Evolutionary conservation across 148 eudicot genomes (phyloP).

Genomic region (Arbutus unedo): DNA sequence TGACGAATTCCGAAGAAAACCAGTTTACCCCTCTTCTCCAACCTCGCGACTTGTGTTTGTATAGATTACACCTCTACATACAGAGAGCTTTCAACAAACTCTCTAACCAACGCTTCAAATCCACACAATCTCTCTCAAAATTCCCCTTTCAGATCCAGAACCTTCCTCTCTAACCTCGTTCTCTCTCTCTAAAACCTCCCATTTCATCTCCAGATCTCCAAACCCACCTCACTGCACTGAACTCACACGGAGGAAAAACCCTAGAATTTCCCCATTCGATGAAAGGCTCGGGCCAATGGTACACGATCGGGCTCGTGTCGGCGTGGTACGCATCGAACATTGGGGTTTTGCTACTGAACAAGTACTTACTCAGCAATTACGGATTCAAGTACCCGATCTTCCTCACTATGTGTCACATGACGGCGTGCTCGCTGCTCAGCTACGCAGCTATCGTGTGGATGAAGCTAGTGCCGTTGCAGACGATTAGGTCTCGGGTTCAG

Average conservation of each 20-base stretch:
- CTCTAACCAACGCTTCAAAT: background rate
- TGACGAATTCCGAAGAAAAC: background rate
- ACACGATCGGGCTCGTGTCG: slow-evolving; percentile 62
- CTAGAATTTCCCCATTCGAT: slow-evolving; percentile 17
- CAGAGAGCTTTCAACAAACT: background rate
- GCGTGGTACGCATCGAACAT: slow-evolving; percentile 87
- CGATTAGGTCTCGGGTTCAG: slow-evolving; percentile 62
- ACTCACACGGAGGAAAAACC: background rate
- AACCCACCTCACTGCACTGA: background rate
- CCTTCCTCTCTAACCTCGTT: too few relatives aligned
- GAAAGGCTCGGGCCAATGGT: slow-evolving; percentile 44
- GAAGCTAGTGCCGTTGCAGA: slow-evolving; percentile 69
- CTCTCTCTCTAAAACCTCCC: background rate
- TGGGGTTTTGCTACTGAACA: slow-evolving; percentile 74
- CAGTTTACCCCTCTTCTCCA: background rate
- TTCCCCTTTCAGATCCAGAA: background rate
- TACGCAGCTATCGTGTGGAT: slow-evolving; percentile 67
- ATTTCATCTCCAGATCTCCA: background rate
- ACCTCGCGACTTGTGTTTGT: background rate
- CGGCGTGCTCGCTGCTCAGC: slow-evolving; percentile 77
- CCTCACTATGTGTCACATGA: slow-evolving; percentile 92
- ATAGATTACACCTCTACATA: too few relatives aligned
- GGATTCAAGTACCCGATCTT: slow-evolving; percentile 91
- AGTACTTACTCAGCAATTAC: slow-evolving; percentile 67
- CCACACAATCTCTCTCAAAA: too few relatives aligned